Evolutionary conservation across 106 monocot species (phyloP).

Genomic region (Posidonia australis): DNA sequence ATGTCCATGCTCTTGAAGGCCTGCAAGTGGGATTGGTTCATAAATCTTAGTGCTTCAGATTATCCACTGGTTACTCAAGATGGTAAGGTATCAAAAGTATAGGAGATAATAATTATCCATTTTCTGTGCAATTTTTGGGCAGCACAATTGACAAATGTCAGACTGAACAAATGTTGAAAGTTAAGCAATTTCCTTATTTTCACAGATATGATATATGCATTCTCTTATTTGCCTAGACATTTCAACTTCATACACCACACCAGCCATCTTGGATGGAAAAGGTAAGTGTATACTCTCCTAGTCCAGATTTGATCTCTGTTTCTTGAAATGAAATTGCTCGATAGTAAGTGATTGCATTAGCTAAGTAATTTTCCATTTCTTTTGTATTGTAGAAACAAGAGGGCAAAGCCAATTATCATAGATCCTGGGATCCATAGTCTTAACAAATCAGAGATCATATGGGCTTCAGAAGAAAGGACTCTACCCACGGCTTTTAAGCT

Average conservation of each 20-base stretch:
- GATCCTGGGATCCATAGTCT: conserved; percentile 53
- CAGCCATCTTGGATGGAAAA: conserved; percentile 81
- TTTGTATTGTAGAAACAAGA: conserved; percentile 50
- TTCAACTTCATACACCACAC: conserved; percentile 75
- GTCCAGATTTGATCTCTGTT: not conserved
- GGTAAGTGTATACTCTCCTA: conserved; percentile 31
- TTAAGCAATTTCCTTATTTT: not conserved
- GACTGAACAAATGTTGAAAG: not conserved
- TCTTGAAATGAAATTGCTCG: not conserved
- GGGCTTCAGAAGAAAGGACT: conserved; percentile 42
- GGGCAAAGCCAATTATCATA: conserved; percentile 64
- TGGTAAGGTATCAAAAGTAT: conserved; percentile 30
- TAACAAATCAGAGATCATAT: conserved; percentile 76
- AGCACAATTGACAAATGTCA: not conserved
- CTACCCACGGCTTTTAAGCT: conserved; percentile 82
- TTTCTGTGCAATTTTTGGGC: not conserved
- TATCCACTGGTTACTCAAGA: conserved; percentile 91
- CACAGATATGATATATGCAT: conserved; percentile 85
- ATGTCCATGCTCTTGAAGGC: conserved; percentile 57
- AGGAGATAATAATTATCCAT: not conserved
- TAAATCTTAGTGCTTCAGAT: conserved; percentile 88
- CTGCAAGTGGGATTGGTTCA: conserved; percentile 90
- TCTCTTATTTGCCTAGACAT: conserved; percentile 69
- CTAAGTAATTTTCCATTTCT: not conserved
- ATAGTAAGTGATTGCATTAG: not conserved